phyloP scores from a whole-genome alignment of 176 grass and related monocot genomes.

The bread wheat (Triticum aestivum) region DNA sequence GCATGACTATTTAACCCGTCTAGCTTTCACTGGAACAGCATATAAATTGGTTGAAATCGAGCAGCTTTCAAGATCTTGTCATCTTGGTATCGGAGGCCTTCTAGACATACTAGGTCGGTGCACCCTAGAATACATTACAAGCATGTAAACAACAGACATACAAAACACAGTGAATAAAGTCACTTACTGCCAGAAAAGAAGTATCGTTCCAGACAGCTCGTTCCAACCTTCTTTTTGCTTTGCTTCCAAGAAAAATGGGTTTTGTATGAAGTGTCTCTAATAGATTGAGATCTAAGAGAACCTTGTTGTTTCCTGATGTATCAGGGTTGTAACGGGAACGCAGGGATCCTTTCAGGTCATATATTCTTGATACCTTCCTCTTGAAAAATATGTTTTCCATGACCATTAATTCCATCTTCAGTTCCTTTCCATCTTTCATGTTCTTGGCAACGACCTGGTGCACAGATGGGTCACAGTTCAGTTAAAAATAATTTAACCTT shows the following conservation, averaged over 20 bases:
- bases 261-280: constrained; percentile 92
- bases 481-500: constrained; percentile 14
- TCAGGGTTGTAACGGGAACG: constrained; percentile 92
- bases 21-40: not conserved
- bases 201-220: constrained; percentile 95
- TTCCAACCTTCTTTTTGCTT: constrained; percentile 80
- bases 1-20: not conserved
- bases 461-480: not conserved
- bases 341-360: constrained; percentile 94
- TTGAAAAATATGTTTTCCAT: constrained; percentile 98
- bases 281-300: constrained; percentile 95
- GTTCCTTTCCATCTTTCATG: constrained; percentile 79
- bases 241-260: constrained; percentile 94
- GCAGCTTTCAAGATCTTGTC: not conserved
- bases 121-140: not conserved
- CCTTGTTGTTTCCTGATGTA: constrained; percentile 80
- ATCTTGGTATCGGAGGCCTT: not conserved
- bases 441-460: constrained; percentile 72
- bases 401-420: constrained; percentile 93
- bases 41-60: not conserved
- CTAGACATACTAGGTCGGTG: not conserved
- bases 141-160: not conserved
- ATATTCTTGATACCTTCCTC: constrained; percentile 82
- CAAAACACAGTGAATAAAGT: not conserved
- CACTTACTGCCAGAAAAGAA: constrained; percentile 86